Evolutionary conservation across 208 protist species (phyloP), one percentile per base, ranked within the genome.

Genomic region (Willaertia magna): DNA sequence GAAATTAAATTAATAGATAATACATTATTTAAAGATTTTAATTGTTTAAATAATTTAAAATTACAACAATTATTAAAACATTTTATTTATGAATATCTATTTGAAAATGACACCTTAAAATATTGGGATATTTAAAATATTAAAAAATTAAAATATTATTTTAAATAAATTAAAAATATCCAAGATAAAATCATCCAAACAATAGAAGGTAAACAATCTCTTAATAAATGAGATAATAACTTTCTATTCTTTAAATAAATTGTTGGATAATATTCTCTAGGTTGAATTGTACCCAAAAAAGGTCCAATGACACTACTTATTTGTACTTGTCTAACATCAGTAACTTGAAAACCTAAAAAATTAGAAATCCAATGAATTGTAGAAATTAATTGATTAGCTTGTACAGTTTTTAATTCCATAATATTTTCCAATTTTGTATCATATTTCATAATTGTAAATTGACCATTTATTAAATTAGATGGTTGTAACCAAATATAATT

Each of bases 401-500:
- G 22, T 7, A 81, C 44, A 12, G 76, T 51, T 51, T 81, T 81
- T n/a, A 81, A 20, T 18, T 81, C 76, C 0, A 16, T 26, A 2
- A 51, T 43, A 20, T 22, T 40, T n/a, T 81, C 44, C 34, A 11
- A 7, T 40, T 51, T 81, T 39, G 44, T 12, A 20, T 81, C 44
- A 51, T 81, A 81, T 26, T 81, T 81, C 76, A 81, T 81, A 18
- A 81, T n/a, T 52, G 76, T 26, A 39, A 20, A 81, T n/a, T 51
- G 20, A 20, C 76, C 76, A 81, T 49, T 81, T 9, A 26, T 44
- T 39, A 46, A 51, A 51, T 81, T 81, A 2, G 4, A 30, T 52
- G 76, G 76, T 51, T 81, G 76, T 81, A 51, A 40, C 76, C 76
- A 81, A 51, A 81, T 81, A 46, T 39, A 39, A n/a, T 16, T 78